phyloP scores from a whole-genome alignment of 2,329 filamentous ascomycete genomes.

The Pseudogymnoascus sp. region DNA sequence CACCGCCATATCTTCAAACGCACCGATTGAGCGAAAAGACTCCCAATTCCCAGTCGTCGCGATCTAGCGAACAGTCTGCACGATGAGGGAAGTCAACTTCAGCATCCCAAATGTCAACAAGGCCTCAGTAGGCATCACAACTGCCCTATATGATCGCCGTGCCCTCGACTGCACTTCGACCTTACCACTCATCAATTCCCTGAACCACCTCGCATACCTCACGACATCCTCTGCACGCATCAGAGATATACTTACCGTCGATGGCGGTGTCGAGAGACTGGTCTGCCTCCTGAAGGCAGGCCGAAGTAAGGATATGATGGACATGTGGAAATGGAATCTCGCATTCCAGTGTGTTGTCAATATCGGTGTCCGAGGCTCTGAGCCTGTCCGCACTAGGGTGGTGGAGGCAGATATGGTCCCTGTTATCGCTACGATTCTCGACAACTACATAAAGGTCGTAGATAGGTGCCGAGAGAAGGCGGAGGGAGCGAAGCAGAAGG shows the following conservation, averaged over 20 bases:
- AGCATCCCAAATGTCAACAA: constrained; percentile 99
- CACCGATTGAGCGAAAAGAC: constrained; percentile 7
- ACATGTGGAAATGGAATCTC: constrained; percentile 99
- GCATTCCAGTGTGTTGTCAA: constrained; percentile 99
- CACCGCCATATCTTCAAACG: background rate
- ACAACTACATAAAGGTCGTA: constrained; percentile 96
- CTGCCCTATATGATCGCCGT: constrained; percentile 92
- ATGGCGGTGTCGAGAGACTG: constrained; percentile 93
- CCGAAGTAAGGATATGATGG: constrained; percentile 96
- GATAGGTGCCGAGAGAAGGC: constrained; percentile 84
- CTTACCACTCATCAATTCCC: constrained; percentile 92
- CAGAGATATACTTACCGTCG: constrained; percentile 93
- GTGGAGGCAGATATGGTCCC: constrained; percentile 99
- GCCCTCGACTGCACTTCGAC: constrained; percentile 98
- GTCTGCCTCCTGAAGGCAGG: constrained; percentile 98
- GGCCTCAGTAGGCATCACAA: constrained; percentile 97
- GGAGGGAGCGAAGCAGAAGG: constrained; percentile 70
- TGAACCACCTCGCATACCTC: constrained; percentile 97
- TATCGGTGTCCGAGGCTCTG: constrained; percentile 91
- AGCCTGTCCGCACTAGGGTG: constrained; percentile 85
- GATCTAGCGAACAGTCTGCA: constrained; percentile 31
- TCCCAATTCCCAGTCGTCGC: constrained; percentile 6
- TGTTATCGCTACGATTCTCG: constrained; percentile 93
- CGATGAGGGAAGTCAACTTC: constrained; percentile 99
- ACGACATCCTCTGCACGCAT: constrained; percentile 97